Evolutionary conservation across 2,329 filamentous ascomycete species (phyloP).

Genomic region (Dothideomycetidae sp.): DNA sequence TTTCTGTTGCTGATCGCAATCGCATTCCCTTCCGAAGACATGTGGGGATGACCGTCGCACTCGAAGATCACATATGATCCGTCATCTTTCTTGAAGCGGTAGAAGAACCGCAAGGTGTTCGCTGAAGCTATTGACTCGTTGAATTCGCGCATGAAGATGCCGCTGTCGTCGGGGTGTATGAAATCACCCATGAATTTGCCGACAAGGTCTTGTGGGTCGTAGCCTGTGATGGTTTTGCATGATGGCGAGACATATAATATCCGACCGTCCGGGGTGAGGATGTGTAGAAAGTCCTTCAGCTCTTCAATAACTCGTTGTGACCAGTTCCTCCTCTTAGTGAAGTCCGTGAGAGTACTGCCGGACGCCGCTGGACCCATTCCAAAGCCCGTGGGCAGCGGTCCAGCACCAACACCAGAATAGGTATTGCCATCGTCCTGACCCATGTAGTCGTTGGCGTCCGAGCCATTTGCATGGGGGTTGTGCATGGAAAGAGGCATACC

Average conservation of each 20-base stretch:
- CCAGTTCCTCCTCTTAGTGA: conserved; percentile 61
- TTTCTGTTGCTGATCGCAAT: conserved; percentile 8
- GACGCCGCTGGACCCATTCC: conserved; percentile 30
- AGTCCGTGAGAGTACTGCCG: conserved; percentile 47
- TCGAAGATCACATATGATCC: conserved; percentile 69
- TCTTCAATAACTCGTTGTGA: conserved; percentile 79
- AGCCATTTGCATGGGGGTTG: conserved; percentile 13
- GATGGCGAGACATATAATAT: conserved; percentile 80
- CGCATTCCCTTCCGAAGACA: conserved; percentile 47
- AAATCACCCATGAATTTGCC: conserved; percentile 67
- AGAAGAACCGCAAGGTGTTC: conserved; percentile 70
- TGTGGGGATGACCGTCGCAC: conserved; percentile 82
- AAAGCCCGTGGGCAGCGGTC: conserved; percentile 42
- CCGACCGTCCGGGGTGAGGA: conserved; percentile 70
- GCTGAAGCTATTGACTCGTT: conserved; percentile 76
- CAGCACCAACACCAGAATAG: conserved; percentile 36
- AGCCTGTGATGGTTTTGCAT: conserved; percentile 60
- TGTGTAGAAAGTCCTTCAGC: conserved; percentile 74
- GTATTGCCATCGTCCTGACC: conserved; percentile 15
- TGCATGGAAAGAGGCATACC: conserved; percentile 15
- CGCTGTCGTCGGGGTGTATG: conserved; percentile 73
- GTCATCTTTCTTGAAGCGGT: conserved; percentile 65
- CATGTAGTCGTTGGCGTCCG: conserved; percentile 13
- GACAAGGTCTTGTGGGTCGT: conserved; percentile 53
- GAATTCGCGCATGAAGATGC: conserved; percentile 73